Evolutionary conservation across 2,329 filamentous ascomycete species (phyloP), one percentile per base, ranked within the genome.

Genomic region (Ilyonectria sp.): DNA sequence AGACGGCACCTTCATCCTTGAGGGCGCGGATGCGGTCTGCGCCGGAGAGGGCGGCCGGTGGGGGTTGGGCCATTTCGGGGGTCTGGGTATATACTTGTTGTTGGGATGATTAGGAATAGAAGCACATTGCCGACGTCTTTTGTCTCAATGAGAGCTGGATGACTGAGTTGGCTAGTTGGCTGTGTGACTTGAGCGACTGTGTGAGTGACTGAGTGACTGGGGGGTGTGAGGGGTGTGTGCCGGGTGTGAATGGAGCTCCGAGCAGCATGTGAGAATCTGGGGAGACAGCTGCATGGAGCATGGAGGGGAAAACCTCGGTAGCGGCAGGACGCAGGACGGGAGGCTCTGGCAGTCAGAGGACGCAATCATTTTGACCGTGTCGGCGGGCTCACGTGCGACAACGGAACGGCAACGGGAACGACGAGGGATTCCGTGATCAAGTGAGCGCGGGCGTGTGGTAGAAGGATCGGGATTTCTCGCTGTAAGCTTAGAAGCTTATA

Each of bases 1-100:
- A 93, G 65, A 90, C 78, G 57, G 82, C 77, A 68, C 80, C 79
- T 60, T 84, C 73, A 64, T 80, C 77, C 43, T 74, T 78, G 57
- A 83, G 78, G 23, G 79, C 80, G 67, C 81, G 82, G 69, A 84
- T 83, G 69, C 78, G 71, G 52, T 81, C 77, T 23, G 79, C 74
- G 65, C 80, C 80, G 3, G 76, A 65, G 49, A 79, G 68, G 21
- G 76, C 57, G 43, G 37, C 58, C 52, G 70, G 67, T 10, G 75
- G 69, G n/a, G 71, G 43, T 23, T 71, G 67, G 21, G 67, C 67
- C 67, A 74, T 71, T 57, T 40, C 21, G 44, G 21, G 13, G 40
- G 50, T 15, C 13, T 17, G 15, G 4, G 50, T 21, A 21, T 53
- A 23, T 33, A n/a, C 13, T 21, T 52, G 9, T 52, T 6, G 9